Evolutionary conservation across 129 eudicot species (phyloP).

Genomic region (Silybum marianum): DNA sequence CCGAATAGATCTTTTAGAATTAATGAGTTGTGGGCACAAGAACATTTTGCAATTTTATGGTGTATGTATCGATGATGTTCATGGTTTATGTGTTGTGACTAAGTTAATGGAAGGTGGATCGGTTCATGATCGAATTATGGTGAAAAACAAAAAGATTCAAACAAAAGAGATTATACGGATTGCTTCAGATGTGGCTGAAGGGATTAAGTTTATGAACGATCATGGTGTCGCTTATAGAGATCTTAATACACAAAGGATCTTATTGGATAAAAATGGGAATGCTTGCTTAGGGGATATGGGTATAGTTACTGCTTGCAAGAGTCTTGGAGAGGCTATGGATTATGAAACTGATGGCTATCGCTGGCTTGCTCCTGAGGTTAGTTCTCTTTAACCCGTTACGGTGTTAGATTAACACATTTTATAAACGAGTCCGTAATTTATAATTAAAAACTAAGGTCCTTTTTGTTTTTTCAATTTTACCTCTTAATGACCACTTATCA

Average conservation of each 20-base stretch:
- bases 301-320: conserved; percentile 84
- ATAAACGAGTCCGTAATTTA: no score
- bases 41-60: conserved; percentile 82
- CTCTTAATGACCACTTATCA: no score
- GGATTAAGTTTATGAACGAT: conserved; percentile 93
- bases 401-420: background rate
- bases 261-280: conserved; percentile 81
- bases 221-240: conserved; percentile 88
- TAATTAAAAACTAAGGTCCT: no score
- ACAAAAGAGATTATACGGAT: conserved; percentile 70
- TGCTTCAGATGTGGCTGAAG: conserved; percentile 82
- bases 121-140: conserved; percentile 66
- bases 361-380: conserved; percentile 99
- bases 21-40: conserved; percentile 97
- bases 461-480: no score
- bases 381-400: conserved; percentile 19
- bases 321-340: conserved; percentile 84
- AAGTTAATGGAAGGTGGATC: conserved; percentile 97
- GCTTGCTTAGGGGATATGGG: conserved; percentile 99
- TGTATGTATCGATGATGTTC: conserved; percentile 79
- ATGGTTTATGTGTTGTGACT: conserved; percentile 88
- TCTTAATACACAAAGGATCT: conserved; percentile 79
- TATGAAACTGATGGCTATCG: conserved; percentile 98
- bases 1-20: conserved; percentile 76
- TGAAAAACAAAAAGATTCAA: conserved; percentile 84